Evolutionary conservation across 768 basidiomycete genomes (phyloP).

Genomic region (Boletus sensibilis): DNA sequence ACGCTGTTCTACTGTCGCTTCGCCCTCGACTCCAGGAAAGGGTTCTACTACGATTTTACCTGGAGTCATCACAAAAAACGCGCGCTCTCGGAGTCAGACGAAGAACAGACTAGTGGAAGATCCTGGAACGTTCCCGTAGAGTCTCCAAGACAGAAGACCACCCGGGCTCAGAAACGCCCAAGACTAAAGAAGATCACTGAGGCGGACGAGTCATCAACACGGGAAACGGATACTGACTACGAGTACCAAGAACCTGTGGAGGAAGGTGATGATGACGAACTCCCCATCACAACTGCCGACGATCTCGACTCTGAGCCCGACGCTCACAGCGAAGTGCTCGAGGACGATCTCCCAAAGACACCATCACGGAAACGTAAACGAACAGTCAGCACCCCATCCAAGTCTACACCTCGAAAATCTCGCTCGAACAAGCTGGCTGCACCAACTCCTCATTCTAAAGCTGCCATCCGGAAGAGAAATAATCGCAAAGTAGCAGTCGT

Average conservation of each 20-base stretch:
- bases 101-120: slow-evolving; percentile 38
- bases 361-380: slow-evolving; percentile 56
- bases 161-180: slow-evolving; percentile 19
- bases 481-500: slow-evolving; percentile 29
- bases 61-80: slow-evolving; percentile 51
- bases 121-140: slow-evolving; percentile 47
- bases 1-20: slow-evolving; percentile 53
- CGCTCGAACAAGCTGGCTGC: slow-evolving; percentile 46
- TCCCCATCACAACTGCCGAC: slow-evolving; percentile 11
- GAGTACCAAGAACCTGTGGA: slow-evolving; percentile 21
- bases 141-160: slow-evolving; percentile 7
- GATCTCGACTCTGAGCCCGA: slow-evolving; percentile 30
- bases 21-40: slow-evolving; percentile 57
- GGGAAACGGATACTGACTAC: slow-evolving; percentile 22
- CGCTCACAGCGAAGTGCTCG: slow-evolving; percentile 23
- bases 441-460: slow-evolving; percentile 78
- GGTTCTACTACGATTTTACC: slow-evolving; percentile 59
- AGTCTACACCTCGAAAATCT: slow-evolving; percentile 37
- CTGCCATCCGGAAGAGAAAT: slow-evolving; percentile 50
- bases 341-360: slow-evolving; percentile 43
- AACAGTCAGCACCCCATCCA: slow-evolving; percentile 25
- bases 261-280: slow-evolving; percentile 23
- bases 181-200: slow-evolving; percentile 24
- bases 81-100: slow-evolving; percentile 33
- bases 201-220: slow-evolving; percentile 20